Evolutionary conservation across 2,329 filamentous ascomycete species (phyloP), one percentile per base, ranked within the genome.

Genomic region (Fusarium humuli): DNA sequence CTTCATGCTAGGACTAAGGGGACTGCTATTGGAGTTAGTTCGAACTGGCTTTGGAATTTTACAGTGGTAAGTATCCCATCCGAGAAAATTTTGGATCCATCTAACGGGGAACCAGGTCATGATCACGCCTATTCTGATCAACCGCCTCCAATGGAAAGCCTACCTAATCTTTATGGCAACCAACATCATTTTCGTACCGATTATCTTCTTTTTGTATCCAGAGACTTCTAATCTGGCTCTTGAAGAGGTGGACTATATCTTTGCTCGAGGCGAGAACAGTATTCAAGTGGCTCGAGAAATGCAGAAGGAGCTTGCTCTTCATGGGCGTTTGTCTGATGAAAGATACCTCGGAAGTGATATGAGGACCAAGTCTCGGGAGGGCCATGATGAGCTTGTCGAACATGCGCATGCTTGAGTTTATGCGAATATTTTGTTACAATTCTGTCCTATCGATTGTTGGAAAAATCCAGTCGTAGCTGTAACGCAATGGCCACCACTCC

Each of bases 51-150:
- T 2, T 69, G 66, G 59, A 69, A 69, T 2, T 65, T 65, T 11
- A 37, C 45, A 16, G 61, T 69, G 1, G 50, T 61, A 8, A 5
- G 37, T 27, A n/a, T 16, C 3, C 8, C 0, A 7, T 6, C 1
- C 10, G 2, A 2, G 65, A 83, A 5, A 0, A 0, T 23, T 2
- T 12, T 5, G 20, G 18, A 0, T 7, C 7, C 8, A 3, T 2
- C 27, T 63, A 5, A 64, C 5, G 0, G n/a, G 2, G 3, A 1
- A n/a, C 1, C 0, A 45, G 84, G 71, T 86, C 6, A 85, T 86
- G 83, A 83, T 87, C 20, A 87, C 85, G 0, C 84, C 85, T 0
- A 34, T 63, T 1, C 30, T 70, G 1, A 57, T 70, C n/a, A 61
- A 63, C 13, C 45, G 67, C 1, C 57, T 67, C 3, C 22, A 61